A percentile compares a stretch with the other conserved stretches of the same genome.
phyloP scores from a whole-genome alignment of 345 rosid species.

The rapeseed (Brassica napus) region DNA sequence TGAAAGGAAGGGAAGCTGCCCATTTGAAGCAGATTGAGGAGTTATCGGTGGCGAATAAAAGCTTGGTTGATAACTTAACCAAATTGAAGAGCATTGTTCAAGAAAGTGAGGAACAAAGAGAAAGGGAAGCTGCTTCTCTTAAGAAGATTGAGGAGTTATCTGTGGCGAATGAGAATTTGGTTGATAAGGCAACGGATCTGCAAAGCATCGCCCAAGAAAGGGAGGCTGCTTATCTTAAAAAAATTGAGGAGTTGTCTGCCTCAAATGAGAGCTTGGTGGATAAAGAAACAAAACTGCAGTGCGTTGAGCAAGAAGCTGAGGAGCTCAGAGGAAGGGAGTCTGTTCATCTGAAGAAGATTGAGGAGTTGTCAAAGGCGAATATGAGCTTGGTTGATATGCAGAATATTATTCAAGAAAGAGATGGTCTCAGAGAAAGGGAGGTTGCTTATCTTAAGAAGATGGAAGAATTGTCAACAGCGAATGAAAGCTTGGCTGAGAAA shows the following conservation, averaged over 20 bases:
- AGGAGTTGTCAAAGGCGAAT: slow-evolving; percentile 29
- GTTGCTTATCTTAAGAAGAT: slow-evolving; percentile 30
- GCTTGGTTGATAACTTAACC: neutral
- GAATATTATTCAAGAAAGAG: slow-evolving; percentile 46
- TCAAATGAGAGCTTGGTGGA: slow-evolving; percentile 64
- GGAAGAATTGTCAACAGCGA: slow-evolving; percentile 27
- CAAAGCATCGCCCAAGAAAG: slow-evolving; percentile 20
- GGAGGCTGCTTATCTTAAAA: slow-evolving; percentile 44
- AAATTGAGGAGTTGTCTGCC: slow-evolving; percentile 68
- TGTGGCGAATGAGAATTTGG: slow-evolving; percentile 62
- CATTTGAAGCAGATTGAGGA: slow-evolving; percentile 31
- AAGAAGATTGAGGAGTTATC: slow-evolving; percentile 69
- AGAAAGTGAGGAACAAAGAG: neutral
- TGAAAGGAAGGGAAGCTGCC: slow-evolving; percentile 23
- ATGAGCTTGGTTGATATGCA: slow-evolving; percentile 62
- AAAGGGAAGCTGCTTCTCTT: slow-evolving; percentile 20
- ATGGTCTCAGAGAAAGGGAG: slow-evolving; percentile 29
- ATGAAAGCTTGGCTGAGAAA: slow-evolving; percentile 23
- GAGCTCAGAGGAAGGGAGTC: slow-evolving; percentile 27
- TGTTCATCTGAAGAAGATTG: slow-evolving; percentile 34
- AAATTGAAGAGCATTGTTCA: neutral
- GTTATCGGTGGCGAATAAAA: slow-evolving; percentile 14
- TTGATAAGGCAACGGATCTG: slow-evolving; percentile 40
- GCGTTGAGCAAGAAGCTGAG: slow-evolving; percentile 21
- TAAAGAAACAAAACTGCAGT: slow-evolving; percentile 37